Evolutionary conservation across 345 rosid species (phyloP), one percentile per base, ranked within the genome.

Genomic region (Syzygium oleosum): DNA sequence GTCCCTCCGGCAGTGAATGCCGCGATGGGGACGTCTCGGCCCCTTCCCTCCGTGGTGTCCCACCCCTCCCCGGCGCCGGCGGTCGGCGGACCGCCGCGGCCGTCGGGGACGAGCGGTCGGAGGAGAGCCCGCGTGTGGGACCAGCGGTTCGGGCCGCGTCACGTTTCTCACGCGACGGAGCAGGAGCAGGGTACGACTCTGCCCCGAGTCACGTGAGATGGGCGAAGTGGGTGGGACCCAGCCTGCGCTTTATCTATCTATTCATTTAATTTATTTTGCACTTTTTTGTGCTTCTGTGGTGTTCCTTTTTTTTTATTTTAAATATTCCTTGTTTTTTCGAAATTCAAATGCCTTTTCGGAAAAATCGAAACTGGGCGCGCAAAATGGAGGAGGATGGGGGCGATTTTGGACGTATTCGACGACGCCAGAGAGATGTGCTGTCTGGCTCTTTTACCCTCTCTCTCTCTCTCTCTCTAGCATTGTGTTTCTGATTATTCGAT

Each of bases 241-340:
- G 55, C 29, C 78, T 5, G 54, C 1, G 53, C 41, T 16, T 68
- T 68, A 25, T 13, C 34, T 4, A 13, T 61, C 7, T 58, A 43
- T 43, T 43, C 7, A 43, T 43, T 43, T 6, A 43, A 43, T 11
- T 0, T 9, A 25, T 61, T 27, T 61, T 61, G 13, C 6, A 5
- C 14, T n/a, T 61, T n/a, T n/a, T 6, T 6, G 46, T 61, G 4
- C 34, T n/a, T 61, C 38, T 21, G 49, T 34, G 9, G 59, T 9
- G 27, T 0, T 1, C 21, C 19, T 17, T 19, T 16, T 2, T 1
- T 8, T 0, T 0, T 5, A 16, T 15, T 31, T 31, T 31, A 29
- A 29, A 43, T 43, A 65, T 65, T 16, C 46, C 25, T 41, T 73
- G n/a, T 43, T 6, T 51, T 58, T 58, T 58, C 79, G 73, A 58